Evolutionary conservation across 129 eudicot genomes (phyloP).

Genomic region (Flaveria trinervia): DNA sequence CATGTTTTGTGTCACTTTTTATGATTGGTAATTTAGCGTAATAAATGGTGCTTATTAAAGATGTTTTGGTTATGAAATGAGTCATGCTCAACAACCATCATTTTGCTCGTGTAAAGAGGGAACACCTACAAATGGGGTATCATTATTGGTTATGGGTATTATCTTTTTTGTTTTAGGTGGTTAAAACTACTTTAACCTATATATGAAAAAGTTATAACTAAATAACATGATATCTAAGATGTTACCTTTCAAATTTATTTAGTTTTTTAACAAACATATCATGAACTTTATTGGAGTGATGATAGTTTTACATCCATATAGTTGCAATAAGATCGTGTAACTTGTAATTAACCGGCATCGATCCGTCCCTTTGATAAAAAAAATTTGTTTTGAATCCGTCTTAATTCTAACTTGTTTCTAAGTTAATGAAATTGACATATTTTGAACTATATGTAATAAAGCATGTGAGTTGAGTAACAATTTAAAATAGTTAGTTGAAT

Average conservation of each 20-base stretch:
- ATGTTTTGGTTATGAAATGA: constrained; percentile 34
- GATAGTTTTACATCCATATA: background rate
- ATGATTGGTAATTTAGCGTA: constrained; percentile 39
- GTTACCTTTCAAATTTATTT: background rate
- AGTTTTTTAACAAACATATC: background rate
- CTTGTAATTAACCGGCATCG: background rate
- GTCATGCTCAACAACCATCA: constrained; percentile 36
- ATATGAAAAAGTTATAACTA: background rate
- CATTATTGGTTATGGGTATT: constrained; percentile 30
- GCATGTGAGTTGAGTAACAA: background rate
- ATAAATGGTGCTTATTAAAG: constrained; percentile 37
- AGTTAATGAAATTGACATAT: background rate
- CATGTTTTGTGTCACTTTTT: constrained; percentile 34
- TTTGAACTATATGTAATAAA: background rate
- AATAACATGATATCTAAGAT: background rate
- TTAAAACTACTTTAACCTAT: background rate
- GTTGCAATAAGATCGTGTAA: background rate
- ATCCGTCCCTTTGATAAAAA: background rate
- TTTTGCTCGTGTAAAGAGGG: constrained; percentile 34
- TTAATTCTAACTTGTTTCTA: background rate
- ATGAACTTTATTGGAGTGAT: background rate
- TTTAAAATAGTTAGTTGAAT: background rate
- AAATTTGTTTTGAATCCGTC: background rate
- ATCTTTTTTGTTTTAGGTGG: background rate
- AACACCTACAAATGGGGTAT: constrained; percentile 36